Percentiles rank a stretch among this genome's conserved stretches.
These are phyloP conservation scores for Acrocalymma vagum DNA, from an alignment of 2,329 filamentous ascomycete genomes.

Conservation along the genomic window DNA sequence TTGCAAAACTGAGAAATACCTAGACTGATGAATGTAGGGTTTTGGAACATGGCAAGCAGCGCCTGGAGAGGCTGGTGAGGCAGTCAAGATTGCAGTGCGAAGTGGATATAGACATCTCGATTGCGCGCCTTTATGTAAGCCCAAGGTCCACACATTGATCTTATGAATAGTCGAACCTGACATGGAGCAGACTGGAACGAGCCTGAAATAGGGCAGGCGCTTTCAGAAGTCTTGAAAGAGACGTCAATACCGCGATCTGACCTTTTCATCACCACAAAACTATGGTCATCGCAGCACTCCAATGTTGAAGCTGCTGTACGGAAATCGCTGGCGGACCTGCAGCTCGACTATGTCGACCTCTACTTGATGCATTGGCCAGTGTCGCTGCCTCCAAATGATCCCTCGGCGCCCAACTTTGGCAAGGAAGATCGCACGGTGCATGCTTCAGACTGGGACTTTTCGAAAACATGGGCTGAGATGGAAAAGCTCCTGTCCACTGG, in stretches of 20 bases:
- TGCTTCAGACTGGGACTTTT: conserved; percentile 17
- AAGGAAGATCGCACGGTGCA: conserved; percentile 50
- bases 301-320: conserved; percentile 78
- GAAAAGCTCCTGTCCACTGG: conserved; percentile 36
- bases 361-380: conserved; percentile 91
- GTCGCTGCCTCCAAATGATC: conserved; percentile 30
- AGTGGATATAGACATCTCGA: conserved; percentile 23
- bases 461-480: conserved; percentile 36
- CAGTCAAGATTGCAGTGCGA: conserved; percentile 39
- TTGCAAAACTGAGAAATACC: background rate
- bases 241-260: conserved; percentile 60
- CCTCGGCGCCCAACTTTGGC: conserved; percentile 14
- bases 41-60: conserved; percentile 27
- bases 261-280: conserved; percentile 73
- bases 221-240: conserved; percentile 37
- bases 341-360: conserved; percentile 88
- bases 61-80: conserved; percentile 19
- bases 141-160: no score
- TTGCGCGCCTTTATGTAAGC: no score
- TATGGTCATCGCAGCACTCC: conserved; percentile 87
- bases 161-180: no score
- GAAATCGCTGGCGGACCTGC: conserved; percentile 76
- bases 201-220: conserved; percentile 14
- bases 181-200: conserved; percentile 14
- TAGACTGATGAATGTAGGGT: conserved; percentile 6